Evolutionary conservation across 371 early-diverging fungal genomes (phyloP).

Genomic region (Circinella umbellata): DNA sequence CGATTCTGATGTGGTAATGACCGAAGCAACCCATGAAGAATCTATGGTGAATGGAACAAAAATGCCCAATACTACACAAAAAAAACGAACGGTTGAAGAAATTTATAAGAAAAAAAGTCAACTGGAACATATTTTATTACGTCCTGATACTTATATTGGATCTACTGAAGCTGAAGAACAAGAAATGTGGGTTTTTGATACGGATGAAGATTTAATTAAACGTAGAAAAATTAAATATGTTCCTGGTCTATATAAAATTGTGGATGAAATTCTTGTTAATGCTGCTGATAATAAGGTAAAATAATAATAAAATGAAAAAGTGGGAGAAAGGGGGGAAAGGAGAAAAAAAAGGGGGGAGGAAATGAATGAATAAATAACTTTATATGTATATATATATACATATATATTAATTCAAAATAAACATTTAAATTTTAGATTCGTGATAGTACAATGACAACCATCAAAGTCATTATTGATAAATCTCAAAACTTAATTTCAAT

Average conservation of each 20-base stretch:
- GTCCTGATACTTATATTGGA: conserved; percentile 99
- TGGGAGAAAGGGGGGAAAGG: no score
- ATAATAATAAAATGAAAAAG: not conserved
- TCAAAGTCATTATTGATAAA: conserved; percentile 93
- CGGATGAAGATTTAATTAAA: conserved; percentile 67
- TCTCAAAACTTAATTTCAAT: conserved; percentile 89
- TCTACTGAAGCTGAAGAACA: conserved; percentile 89
- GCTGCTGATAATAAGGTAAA: conserved; percentile 92
- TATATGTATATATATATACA: no score
- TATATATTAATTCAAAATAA: no score
- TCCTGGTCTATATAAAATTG: conserved; percentile 99
- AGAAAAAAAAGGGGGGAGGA: no score
- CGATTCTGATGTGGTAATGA: not conserved
- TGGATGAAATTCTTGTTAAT: conserved; percentile 99
- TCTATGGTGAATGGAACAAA: not conserved
- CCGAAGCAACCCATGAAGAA: not conserved
- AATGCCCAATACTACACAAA: conserved; percentile 7
- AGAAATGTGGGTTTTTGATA: conserved; percentile 90
- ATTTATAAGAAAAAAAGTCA: conserved; percentile 99
- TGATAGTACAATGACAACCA: conserved; percentile 90
- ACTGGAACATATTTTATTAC: conserved; percentile 97
- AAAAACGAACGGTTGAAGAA: conserved; percentile 81
- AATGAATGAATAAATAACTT: no score
- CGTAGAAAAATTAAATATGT: conserved; percentile 83
- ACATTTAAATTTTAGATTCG: conserved; percentile 67